Evolutionary conservation across 306 rosid species (phyloP), one percentile per base, ranked within the genome.

Genomic region (Begonia masoniana): DNA sequence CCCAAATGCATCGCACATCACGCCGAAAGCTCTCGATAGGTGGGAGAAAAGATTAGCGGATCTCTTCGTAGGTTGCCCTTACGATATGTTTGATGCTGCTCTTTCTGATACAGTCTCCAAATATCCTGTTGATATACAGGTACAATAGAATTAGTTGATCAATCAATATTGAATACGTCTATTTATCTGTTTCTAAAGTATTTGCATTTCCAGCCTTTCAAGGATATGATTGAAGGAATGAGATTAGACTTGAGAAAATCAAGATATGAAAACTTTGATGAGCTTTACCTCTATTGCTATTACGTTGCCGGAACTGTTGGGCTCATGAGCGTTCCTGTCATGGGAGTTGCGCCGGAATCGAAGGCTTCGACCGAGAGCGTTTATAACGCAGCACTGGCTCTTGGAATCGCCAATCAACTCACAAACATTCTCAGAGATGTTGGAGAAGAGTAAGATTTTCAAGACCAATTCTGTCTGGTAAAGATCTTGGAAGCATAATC

Each of bases 251-350:
- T 89, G 62, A 79, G 81, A 64, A 89, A 85, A 65, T 78, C 97
- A 51, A 76, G 94, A 68, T 91, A 91, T 68, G 69, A 67, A 13
- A 91, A 75, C 75, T 91, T 91, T 10, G 96, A 91, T 59, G 97
- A 91, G 55, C 82, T 91, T 35, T 91, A 91, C 74, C 85, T 91
- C 36, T 91, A 91, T 67, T 91, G 97, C 81, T 91, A 91, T 74
- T 91, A 80, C 78, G 97, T 83, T 26, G 97, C 97, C 31, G 97
- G 97, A 19, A 91, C 97, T 10, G 97, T 91, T 8, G 97, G 96
- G n/a, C 95, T 91, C 12, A 91, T 91, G 97, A 91, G 97, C 69
- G 97, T 91, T 62, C 97, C 97, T 3, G 96, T 91, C 0, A 91
- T 91, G 97, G 97, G 97, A 9, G 79, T 91, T 36, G 69, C 79